Evolutionary conservation across 2,329 filamentous ascomycete genomes (phyloP).

Genomic region (Diplodia sapinea): DNA sequence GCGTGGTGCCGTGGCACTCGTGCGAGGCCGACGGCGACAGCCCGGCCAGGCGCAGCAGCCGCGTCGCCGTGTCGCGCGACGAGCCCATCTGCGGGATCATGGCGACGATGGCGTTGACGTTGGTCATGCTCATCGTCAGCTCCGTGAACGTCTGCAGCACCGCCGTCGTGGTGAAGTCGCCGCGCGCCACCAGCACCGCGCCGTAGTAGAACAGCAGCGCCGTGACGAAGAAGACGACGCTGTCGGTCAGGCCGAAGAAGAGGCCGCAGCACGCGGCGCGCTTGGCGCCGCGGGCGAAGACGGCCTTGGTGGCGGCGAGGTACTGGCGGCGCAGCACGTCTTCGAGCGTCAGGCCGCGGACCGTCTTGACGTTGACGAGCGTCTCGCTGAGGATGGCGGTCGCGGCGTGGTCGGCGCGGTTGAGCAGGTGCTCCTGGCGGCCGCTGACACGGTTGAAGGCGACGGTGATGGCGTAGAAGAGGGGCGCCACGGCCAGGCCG

Average conservation of each 20-base stretch:
- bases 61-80: conserved; percentile 72
- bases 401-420: conserved; percentile 65
- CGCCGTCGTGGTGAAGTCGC: conserved; percentile 58
- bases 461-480: conserved; percentile 70
- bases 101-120: conserved; percentile 70
- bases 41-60: conserved; percentile 72
- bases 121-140: conserved; percentile 81
- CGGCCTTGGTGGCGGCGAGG: conserved; percentile 54
- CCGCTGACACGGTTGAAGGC: conserved; percentile 69
- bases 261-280: conserved; percentile 71
- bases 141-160: conserved; percentile 80
- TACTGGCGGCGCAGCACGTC: conserved; percentile 72
- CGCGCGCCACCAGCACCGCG: conserved; percentile 63
- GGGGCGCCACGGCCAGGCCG: conserved; percentile 69
- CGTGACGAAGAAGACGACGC: conserved; percentile 71
- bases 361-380: conserved; percentile 78
- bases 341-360: conserved; percentile 77
- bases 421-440: conserved; percentile 74
- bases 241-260: conserved; percentile 79
- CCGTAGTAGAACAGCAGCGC: conserved; percentile 87
- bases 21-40: conserved; percentile 63
- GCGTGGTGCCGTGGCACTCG: conserved; percentile 60
- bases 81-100: conserved; percentile 82
- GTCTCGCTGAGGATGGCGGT: conserved; percentile 74
- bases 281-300: conserved; percentile 67